A percentile compares a stretch with the other conserved stretches of the same genome.
Evolutionary conservation across 2,329 filamentous ascomycete genomes (phyloP).

Genomic region (Tolypocladium tropicale): DNA sequence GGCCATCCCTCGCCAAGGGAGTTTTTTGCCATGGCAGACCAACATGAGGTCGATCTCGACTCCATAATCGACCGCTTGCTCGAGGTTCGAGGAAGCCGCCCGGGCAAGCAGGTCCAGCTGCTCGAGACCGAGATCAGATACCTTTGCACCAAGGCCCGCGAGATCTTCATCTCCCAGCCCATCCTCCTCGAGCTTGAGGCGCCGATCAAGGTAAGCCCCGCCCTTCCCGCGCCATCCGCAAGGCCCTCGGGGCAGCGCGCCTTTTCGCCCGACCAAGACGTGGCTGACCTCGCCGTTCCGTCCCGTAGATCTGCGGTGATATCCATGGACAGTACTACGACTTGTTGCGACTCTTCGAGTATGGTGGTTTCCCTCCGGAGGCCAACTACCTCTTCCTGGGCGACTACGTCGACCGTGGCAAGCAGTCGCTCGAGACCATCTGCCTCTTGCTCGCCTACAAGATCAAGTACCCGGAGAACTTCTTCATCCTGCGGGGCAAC

Average conservation of each 20-base stretch:
- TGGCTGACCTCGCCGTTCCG: constrained; percentile 1
- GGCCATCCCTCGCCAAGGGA: constrained; percentile 28
- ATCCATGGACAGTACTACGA: constrained; percentile 99
- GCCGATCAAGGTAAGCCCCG: constrained; percentile 79
- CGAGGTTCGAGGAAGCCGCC: constrained; percentile 94
- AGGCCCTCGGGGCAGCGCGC: background rate
- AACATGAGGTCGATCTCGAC: constrained; percentile 92
- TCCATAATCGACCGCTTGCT: constrained; percentile 98
- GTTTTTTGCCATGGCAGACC: constrained; percentile 45
- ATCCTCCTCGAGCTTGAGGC: constrained; percentile 96
- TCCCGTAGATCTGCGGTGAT: constrained; percentile 87
- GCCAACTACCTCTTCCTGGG: constrained; percentile 99
- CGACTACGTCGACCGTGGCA: constrained; percentile 97
- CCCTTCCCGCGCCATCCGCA: background rate
- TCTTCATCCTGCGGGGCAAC: constrained; percentile 97
- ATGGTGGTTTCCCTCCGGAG: constrained; percentile 94
- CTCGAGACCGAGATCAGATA: constrained; percentile 93
- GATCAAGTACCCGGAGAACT: constrained; percentile 99
- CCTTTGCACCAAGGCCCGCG: constrained; percentile 95
- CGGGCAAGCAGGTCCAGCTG: constrained; percentile 96
- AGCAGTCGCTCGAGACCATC: constrained; percentile 98
- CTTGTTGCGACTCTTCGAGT: constrained; percentile 92
- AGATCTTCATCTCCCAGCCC: constrained; percentile 99
- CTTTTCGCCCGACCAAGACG: background rate
- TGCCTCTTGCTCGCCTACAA: constrained; percentile 96